Conservation (phyloP, 306 rosid genomes). For the Gillenia trifoliata region DNA sequence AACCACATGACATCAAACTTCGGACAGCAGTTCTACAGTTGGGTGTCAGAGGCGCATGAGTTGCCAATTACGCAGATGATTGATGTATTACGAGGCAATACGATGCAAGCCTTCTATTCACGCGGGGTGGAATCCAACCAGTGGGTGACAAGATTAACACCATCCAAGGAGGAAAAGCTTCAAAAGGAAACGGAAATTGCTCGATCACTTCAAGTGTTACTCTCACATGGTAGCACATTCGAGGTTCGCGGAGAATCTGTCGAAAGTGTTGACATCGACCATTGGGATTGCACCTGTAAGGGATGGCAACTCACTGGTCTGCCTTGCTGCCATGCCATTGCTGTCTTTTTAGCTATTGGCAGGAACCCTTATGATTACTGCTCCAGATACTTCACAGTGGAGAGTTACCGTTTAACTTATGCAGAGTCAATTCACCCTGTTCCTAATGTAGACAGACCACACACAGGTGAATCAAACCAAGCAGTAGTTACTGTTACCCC, state of each 20-base stretch:
- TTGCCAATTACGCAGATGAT: constrained; percentile 95
- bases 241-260: constrained; percentile 87
- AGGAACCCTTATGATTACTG: constrained; percentile 78
- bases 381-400: constrained; percentile 69
- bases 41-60: constrained; percentile 92
- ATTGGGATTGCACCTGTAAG: constrained; percentile 90
- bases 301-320: constrained; percentile 84
- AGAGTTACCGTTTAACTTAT: constrained; percentile 58
- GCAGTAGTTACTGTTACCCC: constrained; percentile 62
- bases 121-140: constrained; percentile 61
- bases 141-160: constrained; percentile 80
- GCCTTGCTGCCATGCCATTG: constrained; percentile 93
- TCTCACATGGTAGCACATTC: constrained; percentile 48
- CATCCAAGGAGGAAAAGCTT: constrained; percentile 70
- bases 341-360: constrained; percentile 60
- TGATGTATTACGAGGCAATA: constrained; percentile 73
- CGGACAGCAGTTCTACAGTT: constrained; percentile 80
- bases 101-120: constrained; percentile 71
- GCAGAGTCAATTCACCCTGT: constrained; percentile 77
- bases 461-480: constrained; percentile 29
- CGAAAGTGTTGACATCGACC: constrained; percentile 68
- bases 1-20: constrained; percentile 69
- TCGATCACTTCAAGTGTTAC: constrained; percentile 58
- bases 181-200: constrained; percentile 54
- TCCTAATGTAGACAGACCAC: constrained; percentile 69